A percentile compares a stretch with the other conserved stretches of the same genome.
Evolutionary conservation across 2,329 filamentous ascomycete species (phyloP).

Genomic region (Triangularia verruculosa): DNA sequence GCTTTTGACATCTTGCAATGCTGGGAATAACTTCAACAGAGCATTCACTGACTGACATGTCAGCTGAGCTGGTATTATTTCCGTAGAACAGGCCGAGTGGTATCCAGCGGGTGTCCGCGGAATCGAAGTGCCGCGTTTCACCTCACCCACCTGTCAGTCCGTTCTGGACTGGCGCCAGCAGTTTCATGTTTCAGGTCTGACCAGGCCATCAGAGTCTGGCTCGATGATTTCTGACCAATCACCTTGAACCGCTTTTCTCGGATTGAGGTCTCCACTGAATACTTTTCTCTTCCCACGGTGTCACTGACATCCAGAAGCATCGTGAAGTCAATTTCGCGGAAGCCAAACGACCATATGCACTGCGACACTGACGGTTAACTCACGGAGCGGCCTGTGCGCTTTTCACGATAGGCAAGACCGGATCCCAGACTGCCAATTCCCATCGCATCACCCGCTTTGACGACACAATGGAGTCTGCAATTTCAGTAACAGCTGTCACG

Average conservation of each 20-base stretch:
- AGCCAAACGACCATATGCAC: slow-evolving; percentile 2
- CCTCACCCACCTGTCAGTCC: slow-evolving; percentile 6
- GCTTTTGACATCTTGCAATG: background rate
- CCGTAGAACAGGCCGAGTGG: background rate
- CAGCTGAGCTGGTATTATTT: background rate
- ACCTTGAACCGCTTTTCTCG: background rate
- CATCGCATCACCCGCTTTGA: background rate
- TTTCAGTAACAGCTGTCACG: background rate
- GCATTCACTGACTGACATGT: background rate
- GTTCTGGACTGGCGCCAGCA: slow-evolving; percentile 7
- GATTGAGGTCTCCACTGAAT: slow-evolving; percentile 1
- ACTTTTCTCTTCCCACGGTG: background rate
- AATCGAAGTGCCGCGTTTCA: slow-evolving; percentile 18
- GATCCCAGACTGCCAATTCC: background rate
- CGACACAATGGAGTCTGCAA: background rate
- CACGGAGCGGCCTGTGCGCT: slow-evolving; percentile 1
- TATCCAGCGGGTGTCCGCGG: slow-evolving; percentile 8
- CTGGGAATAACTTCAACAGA: background rate
- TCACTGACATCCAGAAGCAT: background rate
- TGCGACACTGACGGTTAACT: slow-evolving; percentile 6
- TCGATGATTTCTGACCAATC: slow-evolving; percentile 10
- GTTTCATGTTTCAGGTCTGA: slow-evolving; percentile 21
- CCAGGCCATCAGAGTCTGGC: slow-evolving; percentile 1
- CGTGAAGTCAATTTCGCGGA: slow-evolving; percentile 8
- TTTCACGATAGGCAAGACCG: background rate